Conservation (phyloP, 2,329 filamentous ascomycete genomes). For the Sporothrix inflata region DNA sequence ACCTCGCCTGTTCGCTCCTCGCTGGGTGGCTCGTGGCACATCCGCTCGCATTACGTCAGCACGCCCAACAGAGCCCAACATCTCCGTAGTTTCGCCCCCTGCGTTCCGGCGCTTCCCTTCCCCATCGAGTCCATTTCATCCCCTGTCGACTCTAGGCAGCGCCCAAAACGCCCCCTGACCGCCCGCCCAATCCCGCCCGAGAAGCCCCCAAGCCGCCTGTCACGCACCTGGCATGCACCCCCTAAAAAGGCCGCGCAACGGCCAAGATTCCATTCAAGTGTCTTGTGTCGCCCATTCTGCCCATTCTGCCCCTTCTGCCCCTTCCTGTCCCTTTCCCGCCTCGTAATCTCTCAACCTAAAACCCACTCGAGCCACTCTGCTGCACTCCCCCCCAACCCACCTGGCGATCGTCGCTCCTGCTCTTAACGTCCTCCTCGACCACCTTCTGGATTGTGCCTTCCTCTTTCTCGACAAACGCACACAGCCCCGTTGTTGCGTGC, state of each 20-base stretch:
- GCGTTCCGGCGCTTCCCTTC: constrained; percentile 8
- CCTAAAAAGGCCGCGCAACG: constrained; percentile 10
- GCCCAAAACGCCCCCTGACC: background rate
- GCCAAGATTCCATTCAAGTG: background rate
- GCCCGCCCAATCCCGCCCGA: background rate
- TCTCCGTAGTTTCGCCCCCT: constrained; percentile 11
- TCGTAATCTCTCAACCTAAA: constrained; percentile 20
- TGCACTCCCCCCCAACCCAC: background rate
- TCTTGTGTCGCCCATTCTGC: background rate
- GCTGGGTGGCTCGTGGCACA: background rate
- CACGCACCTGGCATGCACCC: background rate
- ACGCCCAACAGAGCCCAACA: background rate
- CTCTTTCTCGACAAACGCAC: background rate
- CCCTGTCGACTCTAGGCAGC: constrained; percentile 8
- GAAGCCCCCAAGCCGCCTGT: background rate
- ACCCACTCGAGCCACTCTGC: background rate
- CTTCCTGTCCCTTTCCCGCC: background rate
- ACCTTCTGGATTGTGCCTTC: background rate
- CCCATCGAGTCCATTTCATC: background rate
- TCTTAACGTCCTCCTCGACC: background rate
- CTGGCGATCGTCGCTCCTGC: background rate
- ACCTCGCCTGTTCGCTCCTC: background rate
- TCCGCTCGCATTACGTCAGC: constrained; percentile 1
- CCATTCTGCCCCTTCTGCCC: background rate
- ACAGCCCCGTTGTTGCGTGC: background rate